Evolutionary conservation across 2,329 filamentous ascomycete species (phyloP).

Genomic region (Amphichorda felina): DNA sequence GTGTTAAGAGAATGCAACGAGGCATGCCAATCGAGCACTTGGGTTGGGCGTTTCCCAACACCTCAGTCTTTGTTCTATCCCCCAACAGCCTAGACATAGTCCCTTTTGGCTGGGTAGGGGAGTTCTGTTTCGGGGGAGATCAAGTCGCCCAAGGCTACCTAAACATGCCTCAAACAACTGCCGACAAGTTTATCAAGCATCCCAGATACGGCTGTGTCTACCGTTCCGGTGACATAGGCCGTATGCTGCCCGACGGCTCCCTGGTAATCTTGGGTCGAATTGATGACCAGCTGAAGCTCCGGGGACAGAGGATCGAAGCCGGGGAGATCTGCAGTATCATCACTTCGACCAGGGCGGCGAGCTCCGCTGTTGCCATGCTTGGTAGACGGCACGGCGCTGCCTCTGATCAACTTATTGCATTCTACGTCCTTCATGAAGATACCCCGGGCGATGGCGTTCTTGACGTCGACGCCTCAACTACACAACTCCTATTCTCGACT

Average conservation of each 20-base stretch:
- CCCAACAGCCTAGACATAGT: constrained; percentile 35
- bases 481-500: constrained; percentile 36
- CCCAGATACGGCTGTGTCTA: constrained; percentile 62
- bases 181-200: constrained; percentile 57
- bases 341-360: constrained; percentile 34
- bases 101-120: constrained; percentile 63
- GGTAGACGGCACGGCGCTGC: constrained; percentile 25
- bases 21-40: constrained; percentile 60
- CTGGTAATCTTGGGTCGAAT: constrained; percentile 61
- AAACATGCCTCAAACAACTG: constrained; percentile 48
- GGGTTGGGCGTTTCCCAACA: constrained; percentile 64
- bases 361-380: constrained; percentile 55
- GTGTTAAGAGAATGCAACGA: constrained; percentile 49
- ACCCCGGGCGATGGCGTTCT: constrained; percentile 22
- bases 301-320: constrained; percentile 70
- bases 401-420: constrained; percentile 49
- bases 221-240: constrained; percentile 70
- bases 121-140: constrained; percentile 77
- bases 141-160: constrained; percentile 72
- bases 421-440: constrained; percentile 43
- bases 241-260: constrained; percentile 66
- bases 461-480: constrained; percentile 18
- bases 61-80: constrained; percentile 55
- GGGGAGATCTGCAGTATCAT: constrained; percentile 60
- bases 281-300: constrained; percentile 73